Conservation (phyloP, 1,139 yeast species). For the Eremothecium cymbalariae region DNA sequence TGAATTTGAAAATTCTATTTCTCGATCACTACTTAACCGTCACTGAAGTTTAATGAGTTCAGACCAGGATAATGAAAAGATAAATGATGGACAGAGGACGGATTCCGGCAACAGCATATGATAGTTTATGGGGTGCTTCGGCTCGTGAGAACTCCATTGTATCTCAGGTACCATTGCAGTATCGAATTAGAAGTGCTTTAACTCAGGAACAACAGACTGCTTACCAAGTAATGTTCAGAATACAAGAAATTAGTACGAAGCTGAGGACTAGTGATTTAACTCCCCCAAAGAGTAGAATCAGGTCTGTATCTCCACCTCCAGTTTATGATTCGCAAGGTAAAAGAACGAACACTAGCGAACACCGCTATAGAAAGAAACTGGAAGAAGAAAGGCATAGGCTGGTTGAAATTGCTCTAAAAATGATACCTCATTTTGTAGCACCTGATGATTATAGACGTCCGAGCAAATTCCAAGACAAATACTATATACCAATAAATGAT, state of each 20-base stretch:
- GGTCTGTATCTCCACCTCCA: slow-evolving; percentile 93
- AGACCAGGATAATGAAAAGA: too few relatives aligned
- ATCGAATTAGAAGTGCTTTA: slow-evolving; percentile 42
- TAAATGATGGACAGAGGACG: slow-evolving; percentile 9
- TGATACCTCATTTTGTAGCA: slow-evolving; percentile 71
- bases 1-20: too few relatives aligned
- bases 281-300: slow-evolving; percentile 30
- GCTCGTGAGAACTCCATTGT: slow-evolving; percentile 7
- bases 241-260: slow-evolving; percentile 69
- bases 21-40: too few relatives aligned
- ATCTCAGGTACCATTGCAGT: slow-evolving; percentile 29
- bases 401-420: slow-evolving; percentile 62
- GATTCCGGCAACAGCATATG: slow-evolving; percentile 3
- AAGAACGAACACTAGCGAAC: slow-evolving; percentile 77
- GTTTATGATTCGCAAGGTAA: slow-evolving; percentile 75
- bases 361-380: slow-evolving; percentile 48
- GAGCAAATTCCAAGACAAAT: slow-evolving; percentile 68
- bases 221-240: slow-evolving; percentile 63
- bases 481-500: slow-evolving; percentile 77
- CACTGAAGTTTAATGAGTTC: too few relatives aligned
- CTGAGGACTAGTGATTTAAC: slow-evolving; percentile 41
- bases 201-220: slow-evolving; percentile 86
- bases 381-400: slow-evolving; percentile 75
- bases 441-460: slow-evolving; percentile 73
- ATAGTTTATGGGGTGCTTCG: slow-evolving; percentile 11